Evolutionary conservation across 106 monocot species (phyloP).

Genomic region (Acorus calamus): DNA sequence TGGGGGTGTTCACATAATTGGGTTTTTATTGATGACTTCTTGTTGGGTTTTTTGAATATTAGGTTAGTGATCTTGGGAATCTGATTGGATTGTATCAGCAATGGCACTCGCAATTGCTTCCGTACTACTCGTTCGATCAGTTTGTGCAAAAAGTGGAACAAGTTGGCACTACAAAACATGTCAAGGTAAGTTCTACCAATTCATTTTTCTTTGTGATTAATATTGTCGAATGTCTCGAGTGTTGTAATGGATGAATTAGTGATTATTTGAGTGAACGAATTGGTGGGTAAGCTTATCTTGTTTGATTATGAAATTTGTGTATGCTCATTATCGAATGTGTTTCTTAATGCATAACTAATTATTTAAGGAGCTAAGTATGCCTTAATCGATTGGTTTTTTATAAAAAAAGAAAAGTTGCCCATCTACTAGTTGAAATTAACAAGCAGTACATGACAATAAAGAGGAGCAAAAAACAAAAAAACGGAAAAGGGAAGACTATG

Average conservation of each 20-base stretch:
- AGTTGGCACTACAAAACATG: constrained; percentile 57
- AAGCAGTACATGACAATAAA: too few relatives aligned
- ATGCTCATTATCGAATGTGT: not conserved
- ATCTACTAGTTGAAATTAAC: too few relatives aligned
- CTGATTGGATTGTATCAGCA: constrained; percentile 62
- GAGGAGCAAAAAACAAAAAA: too few relatives aligned
- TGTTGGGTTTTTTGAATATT: constrained; percentile 4
- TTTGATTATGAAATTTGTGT: not conserved
- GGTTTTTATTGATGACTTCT: not conserved
- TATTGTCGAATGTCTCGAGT: too few relatives aligned
- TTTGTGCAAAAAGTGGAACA: constrained; percentile 74
- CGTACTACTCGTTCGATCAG: constrained; percentile 89
- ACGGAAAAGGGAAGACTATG: too few relatives aligned
- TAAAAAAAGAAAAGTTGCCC: too few relatives aligned
- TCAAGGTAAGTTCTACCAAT: constrained; percentile 5
- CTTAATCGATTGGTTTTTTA: too few relatives aligned
- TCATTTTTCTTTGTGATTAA: too few relatives aligned
- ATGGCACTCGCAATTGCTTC: constrained; percentile 79
- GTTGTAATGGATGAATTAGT: too few relatives aligned
- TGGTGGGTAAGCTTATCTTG: constrained; percentile 33
- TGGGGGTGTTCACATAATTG: not conserved
- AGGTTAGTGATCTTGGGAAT: constrained; percentile 72
- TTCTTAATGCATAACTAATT: not conserved
- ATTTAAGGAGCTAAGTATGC: too few relatives aligned
- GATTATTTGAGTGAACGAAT: too few relatives aligned